phyloP scores from a whole-genome alignment of 352 stramenopile genomes.

The Globisporangium perplexum region DNA sequence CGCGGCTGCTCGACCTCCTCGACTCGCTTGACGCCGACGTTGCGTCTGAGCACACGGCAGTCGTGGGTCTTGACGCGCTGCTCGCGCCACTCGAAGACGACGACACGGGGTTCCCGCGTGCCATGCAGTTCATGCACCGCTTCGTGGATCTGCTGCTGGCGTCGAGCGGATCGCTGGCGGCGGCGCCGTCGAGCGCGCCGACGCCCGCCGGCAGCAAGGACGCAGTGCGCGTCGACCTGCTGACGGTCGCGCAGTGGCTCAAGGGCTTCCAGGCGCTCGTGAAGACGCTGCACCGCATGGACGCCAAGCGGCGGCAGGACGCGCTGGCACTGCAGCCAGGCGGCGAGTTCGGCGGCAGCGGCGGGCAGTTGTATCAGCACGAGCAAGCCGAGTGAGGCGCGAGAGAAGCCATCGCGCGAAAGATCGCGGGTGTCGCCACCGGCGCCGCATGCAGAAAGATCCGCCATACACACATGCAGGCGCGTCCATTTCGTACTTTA shows the following conservation, averaged over 20 bases:
- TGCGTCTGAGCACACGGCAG: slow-evolving; percentile 7
- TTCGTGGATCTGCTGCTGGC: slow-evolving; percentile 55
- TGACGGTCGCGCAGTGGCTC: slow-evolving; percentile 55
- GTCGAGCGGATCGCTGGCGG: slow-evolving; percentile 8
- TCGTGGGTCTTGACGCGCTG: slow-evolving; percentile 23
- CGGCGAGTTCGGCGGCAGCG: background rate
- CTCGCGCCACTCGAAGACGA: slow-evolving; percentile 47
- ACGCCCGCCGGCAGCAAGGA: slow-evolving; percentile 13
- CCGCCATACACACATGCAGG: too few species aligned
- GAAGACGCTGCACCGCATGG: slow-evolving; percentile 52
- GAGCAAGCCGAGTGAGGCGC: slow-evolving; percentile 8
- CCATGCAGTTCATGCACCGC: slow-evolving; percentile 52
- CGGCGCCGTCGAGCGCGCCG: slow-evolving; percentile 5
- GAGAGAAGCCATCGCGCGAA: too few species aligned
- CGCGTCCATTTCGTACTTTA: background rate
- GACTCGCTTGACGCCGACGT: slow-evolving; percentile 24
- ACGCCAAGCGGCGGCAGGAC: slow-evolving; percentile 43
- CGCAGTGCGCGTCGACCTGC: slow-evolving; percentile 37
- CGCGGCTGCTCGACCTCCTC: slow-evolving; percentile 35
- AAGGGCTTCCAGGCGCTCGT: slow-evolving; percentile 49
- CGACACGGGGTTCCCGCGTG: slow-evolving; percentile 46
- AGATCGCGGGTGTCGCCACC: too few species aligned
- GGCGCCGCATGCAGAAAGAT: too few species aligned
- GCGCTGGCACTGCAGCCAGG: slow-evolving; percentile 3
- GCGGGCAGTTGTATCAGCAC: slow-evolving; percentile 15